Evolutionary conservation across 108 stramenopile species (phyloP), one percentile per base, ranked within the genome.

Genomic region (Cyclotella atomus): DNA sequence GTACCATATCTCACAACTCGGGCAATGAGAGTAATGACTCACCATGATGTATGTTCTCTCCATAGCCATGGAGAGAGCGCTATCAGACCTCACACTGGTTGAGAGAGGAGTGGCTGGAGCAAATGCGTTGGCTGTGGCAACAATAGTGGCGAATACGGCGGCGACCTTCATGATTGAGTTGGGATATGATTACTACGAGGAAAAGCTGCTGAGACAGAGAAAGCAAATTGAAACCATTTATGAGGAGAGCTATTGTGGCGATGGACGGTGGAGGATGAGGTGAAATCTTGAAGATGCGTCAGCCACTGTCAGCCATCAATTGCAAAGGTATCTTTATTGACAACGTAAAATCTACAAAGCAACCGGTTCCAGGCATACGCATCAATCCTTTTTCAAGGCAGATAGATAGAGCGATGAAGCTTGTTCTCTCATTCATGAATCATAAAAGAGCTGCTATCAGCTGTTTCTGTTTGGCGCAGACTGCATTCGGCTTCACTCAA

Each of bases 41-140:
- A 87, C 85, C 91, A 93, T 93, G 70, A 93, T 93, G 82, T 93
- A 93, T 43, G 89, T 93, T 14, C 85, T 75, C 66, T 93, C 91
- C 59, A 80, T 76, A 10, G 89, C 87, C 86, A 87, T 87, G 30
- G 68, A 75, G 21, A 85, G 78, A 30, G 77, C 67, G 53, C 76
- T 73, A 19, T 33, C 68, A 56, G 65, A 68, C 21, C 75, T 64
- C 53, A 23, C 52, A 34, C 60, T 80, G 53, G 65, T 52, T 28
- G 55, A 68, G 33, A 70, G 33, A 38, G 61, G 27, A 34, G 71
- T 56, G 63, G 75, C 57, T 24, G 84, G 75, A 21, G 79, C 79
- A 36, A 85, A 85, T 27, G 81, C 81, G 46, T 65, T 59, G 30
- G 77, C 81, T 32, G 81, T 72, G 52, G 68, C 53, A 54, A 43